Conservation (phyloP, 2,329 filamentous ascomycete species). For the Trichophyton schoenleinii region DNA sequence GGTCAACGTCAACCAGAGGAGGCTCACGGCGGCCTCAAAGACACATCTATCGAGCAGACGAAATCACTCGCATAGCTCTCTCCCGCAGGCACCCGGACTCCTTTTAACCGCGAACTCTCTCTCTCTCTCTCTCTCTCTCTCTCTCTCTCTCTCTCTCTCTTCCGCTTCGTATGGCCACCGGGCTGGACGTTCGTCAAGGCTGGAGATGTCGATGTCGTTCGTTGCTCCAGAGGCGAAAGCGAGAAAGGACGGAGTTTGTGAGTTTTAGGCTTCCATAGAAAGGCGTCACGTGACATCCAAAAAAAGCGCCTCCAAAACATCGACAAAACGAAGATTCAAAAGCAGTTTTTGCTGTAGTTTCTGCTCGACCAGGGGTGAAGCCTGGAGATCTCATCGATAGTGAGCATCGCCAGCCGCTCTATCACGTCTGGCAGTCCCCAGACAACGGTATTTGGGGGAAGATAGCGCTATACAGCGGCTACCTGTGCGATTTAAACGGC, state of each 20-base stretch:
- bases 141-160: background rate
- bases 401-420: background rate
- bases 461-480: background rate
- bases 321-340: background rate
- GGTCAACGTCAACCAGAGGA: background rate
- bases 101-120: background rate
- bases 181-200: background rate
- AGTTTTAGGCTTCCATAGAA: background rate
- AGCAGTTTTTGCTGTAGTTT: background rate
- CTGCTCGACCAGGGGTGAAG: background rate
- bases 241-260: background rate
- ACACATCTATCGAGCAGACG: background rate
- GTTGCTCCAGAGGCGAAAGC: background rate
- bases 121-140: background rate
- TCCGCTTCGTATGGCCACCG: background rate
- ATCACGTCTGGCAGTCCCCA: background rate
- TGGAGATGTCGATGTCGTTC: background rate
- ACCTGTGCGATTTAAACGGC: background rate
- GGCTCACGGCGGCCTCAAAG: background rate
- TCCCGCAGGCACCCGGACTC: background rate
- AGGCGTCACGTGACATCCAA: background rate
- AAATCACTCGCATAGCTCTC: slow-evolving; percentile 3
- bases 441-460: background rate
- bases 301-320: background rate
- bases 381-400: background rate